A percentile compares a stretch with the other conserved stretches of the same genome.
phyloP scores from a whole-genome alignment of 2,329 filamentous ascomycete genomes.

The Pleoardoris graminearum region DNA sequence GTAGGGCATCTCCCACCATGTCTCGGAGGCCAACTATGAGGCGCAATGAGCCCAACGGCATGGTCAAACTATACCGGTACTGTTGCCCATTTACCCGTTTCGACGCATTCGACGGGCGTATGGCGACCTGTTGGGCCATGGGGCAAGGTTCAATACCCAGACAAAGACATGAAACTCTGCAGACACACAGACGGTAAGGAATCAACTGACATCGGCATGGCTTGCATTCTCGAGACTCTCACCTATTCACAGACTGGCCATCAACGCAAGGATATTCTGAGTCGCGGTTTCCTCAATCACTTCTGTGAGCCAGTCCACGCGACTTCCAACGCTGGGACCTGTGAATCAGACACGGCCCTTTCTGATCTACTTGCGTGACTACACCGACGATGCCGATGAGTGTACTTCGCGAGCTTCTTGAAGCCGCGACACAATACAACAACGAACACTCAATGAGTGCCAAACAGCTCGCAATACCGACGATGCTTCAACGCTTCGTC shows the following conservation, averaged over 20 bases:
- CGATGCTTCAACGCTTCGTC: background rate
- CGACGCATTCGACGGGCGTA: background rate
- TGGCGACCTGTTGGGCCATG: background rate
- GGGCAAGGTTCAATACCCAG: background rate
- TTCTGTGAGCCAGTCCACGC: background rate
- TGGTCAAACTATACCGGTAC: background rate
- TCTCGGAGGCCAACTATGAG: background rate
- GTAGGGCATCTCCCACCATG: background rate
- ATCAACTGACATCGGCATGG: constrained; percentile 6
- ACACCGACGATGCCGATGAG: too few relatives aligned
- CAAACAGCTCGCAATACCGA: too few relatives aligned
- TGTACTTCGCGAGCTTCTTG: too few relatives aligned
- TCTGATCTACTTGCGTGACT: too few relatives aligned
- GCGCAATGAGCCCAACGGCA: background rate
- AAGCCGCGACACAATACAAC: too few relatives aligned
- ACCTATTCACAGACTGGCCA: background rate
- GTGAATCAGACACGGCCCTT: too few relatives aligned
- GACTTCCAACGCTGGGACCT: too few relatives aligned
- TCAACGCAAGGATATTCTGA: background rate
- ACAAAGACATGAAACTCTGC: background rate
- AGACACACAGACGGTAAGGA: background rate
- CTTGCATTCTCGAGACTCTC: background rate
- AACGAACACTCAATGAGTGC: too few relatives aligned
- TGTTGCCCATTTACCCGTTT: background rate
- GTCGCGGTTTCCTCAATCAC: background rate